Evolutionary conservation across 345 rosid species (phyloP).

Genomic region (Aurinia saxatilis): DNA sequence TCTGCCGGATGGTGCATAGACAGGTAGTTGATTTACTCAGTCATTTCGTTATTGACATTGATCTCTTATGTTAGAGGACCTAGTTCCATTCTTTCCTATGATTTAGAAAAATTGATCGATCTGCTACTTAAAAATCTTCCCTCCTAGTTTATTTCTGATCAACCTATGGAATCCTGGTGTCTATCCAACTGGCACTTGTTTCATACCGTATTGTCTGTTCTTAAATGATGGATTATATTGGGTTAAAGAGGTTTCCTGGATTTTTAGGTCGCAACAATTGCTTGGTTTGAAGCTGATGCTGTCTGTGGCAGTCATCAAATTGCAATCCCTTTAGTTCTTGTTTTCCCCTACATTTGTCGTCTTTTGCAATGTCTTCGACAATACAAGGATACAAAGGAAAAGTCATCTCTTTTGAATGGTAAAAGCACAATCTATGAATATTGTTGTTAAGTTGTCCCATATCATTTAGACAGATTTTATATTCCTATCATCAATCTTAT

Average conservation of each 20-base stretch:
- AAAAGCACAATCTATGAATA: neutral
- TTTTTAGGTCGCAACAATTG: slow-evolving; percentile 89
- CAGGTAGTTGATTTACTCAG: slow-evolving; percentile 44
- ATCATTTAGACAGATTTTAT: neutral
- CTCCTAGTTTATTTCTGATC: neutral
- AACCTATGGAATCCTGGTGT: neutral
- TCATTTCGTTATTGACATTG: neutral
- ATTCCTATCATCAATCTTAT: neutral
- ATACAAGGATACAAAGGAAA: slow-evolving; percentile 88
- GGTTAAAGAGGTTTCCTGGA: slow-evolving; percentile 16
- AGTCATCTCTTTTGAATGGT: slow-evolving; percentile 79
- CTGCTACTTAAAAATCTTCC: neutral
- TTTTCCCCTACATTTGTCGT: slow-evolving; percentile 78
- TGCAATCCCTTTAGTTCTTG: slow-evolving; percentile 86
- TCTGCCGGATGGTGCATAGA: slow-evolving; percentile 87
- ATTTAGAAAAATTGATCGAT: neutral
- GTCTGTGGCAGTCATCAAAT: slow-evolving; percentile 92
- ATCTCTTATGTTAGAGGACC: neutral
- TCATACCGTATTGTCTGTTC: neutral
- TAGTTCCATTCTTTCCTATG: neutral
- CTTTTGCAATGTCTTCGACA: slow-evolving; percentile 89
- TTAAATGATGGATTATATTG: neutral
- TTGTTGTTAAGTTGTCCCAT: neutral
- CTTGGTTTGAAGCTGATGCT: slow-evolving; percentile 99
- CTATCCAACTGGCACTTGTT: neutral